These are phyloP conservation scores for Castanea sativa DNA, from an alignment of 306 rosid species.

Conservation along the genomic window DNA sequence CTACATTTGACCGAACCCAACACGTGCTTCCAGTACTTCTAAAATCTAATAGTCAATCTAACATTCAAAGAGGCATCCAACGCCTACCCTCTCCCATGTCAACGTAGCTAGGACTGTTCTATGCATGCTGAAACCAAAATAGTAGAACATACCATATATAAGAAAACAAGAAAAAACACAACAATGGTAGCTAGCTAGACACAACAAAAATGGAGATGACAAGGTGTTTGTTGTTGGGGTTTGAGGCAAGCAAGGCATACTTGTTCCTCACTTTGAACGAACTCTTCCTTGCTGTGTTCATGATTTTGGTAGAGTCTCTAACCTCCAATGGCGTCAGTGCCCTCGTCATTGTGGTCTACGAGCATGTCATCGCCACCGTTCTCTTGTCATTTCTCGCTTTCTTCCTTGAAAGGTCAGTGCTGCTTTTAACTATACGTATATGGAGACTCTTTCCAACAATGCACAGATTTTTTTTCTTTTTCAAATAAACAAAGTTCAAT, in stretches of 20 bases:
- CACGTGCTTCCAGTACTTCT: not conserved
- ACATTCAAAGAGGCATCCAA: not conserved
- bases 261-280: slow-evolving; percentile 1
- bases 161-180: not conserved
- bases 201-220: not conserved
- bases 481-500: too few relatives aligned
- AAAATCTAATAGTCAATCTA: not conserved
- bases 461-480: too few relatives aligned
- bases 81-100: too few relatives aligned
- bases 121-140: not conserved
- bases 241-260: slow-evolving; percentile 1
- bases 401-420: slow-evolving; percentile 8
- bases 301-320: slow-evolving; percentile 1
- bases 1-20: not conserved
- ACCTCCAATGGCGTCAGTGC: not conserved
- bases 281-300: slow-evolving; percentile 2
- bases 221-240: not conserved
- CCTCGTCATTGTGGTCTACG: slow-evolving; percentile 5
- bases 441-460: not conserved
- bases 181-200: not conserved
- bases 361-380: slow-evolving; percentile 1
- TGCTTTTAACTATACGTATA: not conserved
- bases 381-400: slow-evolving; percentile 6
- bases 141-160: too few relatives aligned
- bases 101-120: not conserved